Base-by-base conservation (phyloP, 1,284 basidiomycete species). In the Cutaneotrichosporon arboriforme region DNA sequence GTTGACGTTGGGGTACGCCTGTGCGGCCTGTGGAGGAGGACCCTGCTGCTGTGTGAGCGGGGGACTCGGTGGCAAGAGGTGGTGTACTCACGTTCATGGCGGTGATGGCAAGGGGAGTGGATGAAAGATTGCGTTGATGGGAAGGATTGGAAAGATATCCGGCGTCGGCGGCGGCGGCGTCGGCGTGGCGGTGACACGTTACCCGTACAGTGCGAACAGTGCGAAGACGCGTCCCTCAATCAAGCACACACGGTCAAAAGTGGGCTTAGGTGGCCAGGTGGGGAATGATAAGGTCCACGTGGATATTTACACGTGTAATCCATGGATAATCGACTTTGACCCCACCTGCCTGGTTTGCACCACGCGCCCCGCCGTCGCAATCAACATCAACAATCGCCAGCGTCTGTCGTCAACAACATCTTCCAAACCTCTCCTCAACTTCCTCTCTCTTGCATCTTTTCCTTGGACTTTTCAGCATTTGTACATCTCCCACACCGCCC, bases 1-100 rank as follows among this genome's bases (percentile, higher is more conserved):
- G 50, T 49, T 51, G 35, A 60, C 52, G 46, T 60, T 57, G 26
- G 59, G 59, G 55, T 60, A 60, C 2, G 55, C 47, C 53, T 49
- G 48, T 3, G 45, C 46, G 26, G 45, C 35, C 8, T 40, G 5
- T 4, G 49, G 42, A 15, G 49, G 49, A 53, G 57, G 18, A 43
- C 41, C 22, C 33, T 21, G 22, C 20, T 34, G 51, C 15, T 18
- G 15, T 35, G 49, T 44, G 8, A 50, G 41, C n/a, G 12, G 14
- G 39, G 34, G 20, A 21, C 10, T 14, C 12, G 2, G 31, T 15
- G 39, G 22, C 41, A 4, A 26, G 21, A 4, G 21, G 8, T n/a
- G 26, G 26, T 34, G 1, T 23, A 40, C 53, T 35, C 20, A 54
- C 53, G 34, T 49, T 45, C 53, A 54, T 54, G n/a, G 14, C 12